Evolutionary conservation across 768 basidiomycete species (phyloP), one percentile per base, ranked within the genome.

Genomic region (Suillus placidus): DNA sequence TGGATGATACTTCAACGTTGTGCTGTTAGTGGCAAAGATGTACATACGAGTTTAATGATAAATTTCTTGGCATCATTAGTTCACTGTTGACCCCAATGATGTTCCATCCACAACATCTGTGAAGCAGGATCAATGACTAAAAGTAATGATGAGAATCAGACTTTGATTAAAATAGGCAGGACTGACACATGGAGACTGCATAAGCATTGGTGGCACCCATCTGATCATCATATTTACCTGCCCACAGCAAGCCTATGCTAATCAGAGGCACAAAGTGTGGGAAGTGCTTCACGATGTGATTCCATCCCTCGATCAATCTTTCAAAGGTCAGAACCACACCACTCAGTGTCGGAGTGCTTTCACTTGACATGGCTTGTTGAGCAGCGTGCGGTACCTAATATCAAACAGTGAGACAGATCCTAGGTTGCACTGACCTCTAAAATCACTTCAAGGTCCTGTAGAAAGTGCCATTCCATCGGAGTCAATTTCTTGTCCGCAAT

Each of bases 371-470:
- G 3, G 7, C 49, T 16, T 60, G 12, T 43, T 68, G 65, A 20
- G 54, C 65, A 8, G 10, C 16, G 10, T 30, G 38, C 4, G 47
- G 67, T 32, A 68, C 61, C 67, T 52, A 49, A 65, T 45, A 38
- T n/a, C 10, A 40, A 12, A 45, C 20, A 45, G 20, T 45, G 20
- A 45, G 43, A 45, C 42, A 6, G 23, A 26, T 64, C 9, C 12
- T 49, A 23, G 23, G 13, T 49, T 49, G 23, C 20, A 45, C 64
- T 35, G 47, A 66, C 64, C 67, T 60, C 62, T 4, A 68, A 63
- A n/a, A 68, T 38, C 0, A 68, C 55, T 45, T 68, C 61, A n/a
- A 68, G n/a, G 32, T 66, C 67, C 14, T 68, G 61, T 6, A 68
- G 14, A 18, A 63, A 47, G 5, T 51, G 30, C 64, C 67, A 65